These are phyloP conservation scores for Boletellus sp. DNA, from an alignment of 768 basidiomycete genomes.

Conservation along the genomic window DNA sequence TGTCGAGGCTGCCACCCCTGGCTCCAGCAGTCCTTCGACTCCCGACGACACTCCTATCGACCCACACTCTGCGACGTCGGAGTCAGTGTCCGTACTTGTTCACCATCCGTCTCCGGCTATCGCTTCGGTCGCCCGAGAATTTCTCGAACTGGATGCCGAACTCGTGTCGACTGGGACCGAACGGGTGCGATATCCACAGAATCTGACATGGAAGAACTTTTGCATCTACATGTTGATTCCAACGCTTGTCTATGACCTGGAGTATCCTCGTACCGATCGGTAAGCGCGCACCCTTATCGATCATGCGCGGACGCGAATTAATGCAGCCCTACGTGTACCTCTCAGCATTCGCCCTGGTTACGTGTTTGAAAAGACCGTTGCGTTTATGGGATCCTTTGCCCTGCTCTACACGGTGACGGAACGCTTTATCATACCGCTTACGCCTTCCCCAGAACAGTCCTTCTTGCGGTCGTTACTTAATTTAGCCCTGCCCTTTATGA, in stretches of 20 bases:
- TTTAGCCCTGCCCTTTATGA: slow-evolving; percentile 89
- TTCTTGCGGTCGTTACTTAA: slow-evolving; percentile 78
- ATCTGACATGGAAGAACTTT: slow-evolving; percentile 80
- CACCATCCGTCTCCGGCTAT: slow-evolving; percentile 67
- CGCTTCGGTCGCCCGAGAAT: slow-evolving; percentile 66
- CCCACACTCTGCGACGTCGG: slow-evolving; percentile 10
- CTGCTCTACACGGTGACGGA: slow-evolving; percentile 93
- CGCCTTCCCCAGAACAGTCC: slow-evolving; percentile 63
- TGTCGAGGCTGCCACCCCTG: background rate
- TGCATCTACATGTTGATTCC: slow-evolving; percentile 84
- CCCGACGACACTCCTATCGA: slow-evolving; percentile 7
- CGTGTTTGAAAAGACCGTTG: slow-evolving; percentile 59
- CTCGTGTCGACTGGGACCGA: slow-evolving; percentile 68
- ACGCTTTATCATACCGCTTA: slow-evolving; percentile 86
- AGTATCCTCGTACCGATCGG: slow-evolving; percentile 90
- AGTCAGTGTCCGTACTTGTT: slow-evolving; percentile 43
- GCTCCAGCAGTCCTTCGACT: slow-evolving; percentile 2
- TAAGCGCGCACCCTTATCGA: slow-evolving; percentile 33
- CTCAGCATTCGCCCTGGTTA: slow-evolving; percentile 46
- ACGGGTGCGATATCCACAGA: slow-evolving; percentile 76
- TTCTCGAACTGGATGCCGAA: slow-evolving; percentile 73
- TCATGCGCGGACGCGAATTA: background rate
- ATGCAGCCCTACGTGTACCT: background rate
- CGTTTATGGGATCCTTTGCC: slow-evolving; percentile 94
- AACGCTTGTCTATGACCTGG: slow-evolving; percentile 92